Conservation (phyloP, 2,329 filamentous ascomycete genomes). For the Ustilaginoidea virens region DNA sequence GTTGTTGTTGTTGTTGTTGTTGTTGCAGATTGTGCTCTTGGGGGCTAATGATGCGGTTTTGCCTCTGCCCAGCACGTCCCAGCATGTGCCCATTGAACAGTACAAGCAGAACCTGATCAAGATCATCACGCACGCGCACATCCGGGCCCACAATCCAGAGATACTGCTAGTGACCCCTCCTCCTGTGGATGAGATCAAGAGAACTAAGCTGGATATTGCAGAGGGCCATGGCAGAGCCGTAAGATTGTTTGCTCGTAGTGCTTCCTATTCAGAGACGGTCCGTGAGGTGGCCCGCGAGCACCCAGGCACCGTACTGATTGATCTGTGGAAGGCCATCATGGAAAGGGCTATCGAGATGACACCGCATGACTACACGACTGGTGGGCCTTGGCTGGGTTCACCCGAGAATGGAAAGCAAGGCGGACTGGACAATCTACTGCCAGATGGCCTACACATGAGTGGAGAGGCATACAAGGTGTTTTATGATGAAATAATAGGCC, state of each 20-base stretch:
- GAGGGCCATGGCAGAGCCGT: constrained; percentile 27
- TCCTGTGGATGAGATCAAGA: constrained; percentile 63
- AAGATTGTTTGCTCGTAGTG: constrained; percentile 31
- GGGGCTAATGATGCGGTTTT: constrained; percentile 83
- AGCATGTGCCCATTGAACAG: constrained; percentile 62
- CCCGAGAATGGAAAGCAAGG: constrained; percentile 33
- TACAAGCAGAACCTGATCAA: constrained; percentile 58
- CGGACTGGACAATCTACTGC: constrained; percentile 34
- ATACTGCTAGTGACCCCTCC: constrained; percentile 72
- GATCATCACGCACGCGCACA: constrained; percentile 57
- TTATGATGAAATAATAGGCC: constrained; percentile 29
- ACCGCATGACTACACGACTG: constrained; percentile 38
- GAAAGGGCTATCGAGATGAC: constrained; percentile 44
- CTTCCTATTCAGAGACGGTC: constrained; percentile 43
- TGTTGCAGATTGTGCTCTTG: constrained; percentile 53
- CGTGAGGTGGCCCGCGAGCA: constrained; percentile 53
- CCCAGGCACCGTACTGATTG: constrained; percentile 53
- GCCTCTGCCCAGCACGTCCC: constrained; percentile 42
- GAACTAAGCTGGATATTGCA: constrained; percentile 30
- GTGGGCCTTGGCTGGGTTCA: constrained; percentile 32
- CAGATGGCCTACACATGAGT: constrained; percentile 43
- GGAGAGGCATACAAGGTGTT: constrained; percentile 37
- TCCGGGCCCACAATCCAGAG: constrained; percentile 54
- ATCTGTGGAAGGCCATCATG: constrained; percentile 72
- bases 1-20: not conserved